These are phyloP conservation scores for Lentinula raphanica DNA, from an alignment of 768 basidiomycete species.

Conservation along the genomic window DNA sequence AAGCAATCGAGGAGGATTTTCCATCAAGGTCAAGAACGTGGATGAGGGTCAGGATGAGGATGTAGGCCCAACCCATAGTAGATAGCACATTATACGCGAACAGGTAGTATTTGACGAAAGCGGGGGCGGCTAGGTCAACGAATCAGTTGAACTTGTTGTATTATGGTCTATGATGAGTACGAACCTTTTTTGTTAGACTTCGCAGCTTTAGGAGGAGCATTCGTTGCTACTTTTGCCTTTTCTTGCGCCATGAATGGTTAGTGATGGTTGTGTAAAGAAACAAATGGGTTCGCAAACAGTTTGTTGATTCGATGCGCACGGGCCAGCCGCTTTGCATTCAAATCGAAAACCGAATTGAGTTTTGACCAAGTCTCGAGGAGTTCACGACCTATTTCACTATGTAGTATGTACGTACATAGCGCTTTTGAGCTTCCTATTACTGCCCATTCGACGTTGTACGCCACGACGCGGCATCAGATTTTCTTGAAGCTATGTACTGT, in stretches of 20 bases:
- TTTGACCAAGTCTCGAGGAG: too few relatives aligned
- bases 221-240: background rate
- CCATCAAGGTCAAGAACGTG: constrained; percentile 46
- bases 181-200: constrained; percentile 7
- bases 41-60: constrained; percentile 53
- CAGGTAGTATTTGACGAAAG: constrained; percentile 54
- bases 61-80: constrained; percentile 65
- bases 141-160: background rate
- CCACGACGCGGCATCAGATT: too few relatives aligned
- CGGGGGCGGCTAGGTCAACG: constrained; percentile 1
- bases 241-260: background rate
- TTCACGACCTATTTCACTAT: too few relatives aligned
- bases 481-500: too few relatives aligned
- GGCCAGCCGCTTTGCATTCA: too few relatives aligned
- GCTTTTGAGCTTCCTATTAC: too few relatives aligned
- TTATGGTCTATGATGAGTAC: background rate
- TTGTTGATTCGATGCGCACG: background rate
- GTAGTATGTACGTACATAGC: too few relatives aligned
- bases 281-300: background rate
- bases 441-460: too few relatives aligned
- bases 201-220: background rate
- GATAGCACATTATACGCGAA: constrained; percentile 75
- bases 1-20: constrained; percentile 22
- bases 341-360: too few relatives aligned
- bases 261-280: background rate